Evolutionary conservation across 306 rosid species (phyloP).

Genomic region (Castanea crenata): DNA sequence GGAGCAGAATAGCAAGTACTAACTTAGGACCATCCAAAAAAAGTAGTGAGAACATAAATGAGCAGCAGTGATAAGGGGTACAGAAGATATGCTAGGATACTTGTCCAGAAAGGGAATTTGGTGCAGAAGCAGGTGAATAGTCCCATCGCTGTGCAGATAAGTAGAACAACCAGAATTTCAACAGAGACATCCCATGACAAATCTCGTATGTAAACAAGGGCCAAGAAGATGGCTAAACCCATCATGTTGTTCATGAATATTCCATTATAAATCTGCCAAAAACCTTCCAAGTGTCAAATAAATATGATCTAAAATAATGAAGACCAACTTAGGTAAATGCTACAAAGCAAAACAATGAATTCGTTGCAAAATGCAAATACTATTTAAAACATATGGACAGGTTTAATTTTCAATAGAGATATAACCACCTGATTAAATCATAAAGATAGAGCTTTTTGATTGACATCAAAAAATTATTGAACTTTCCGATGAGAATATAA

Average conservation of each 20-base stretch:
- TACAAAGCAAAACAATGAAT: not conserved
- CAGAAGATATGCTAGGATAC: conserved; percentile 20
- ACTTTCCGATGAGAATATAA: no score
- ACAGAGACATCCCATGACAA: conserved; percentile 36
- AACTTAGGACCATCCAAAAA: conserved; percentile 33
- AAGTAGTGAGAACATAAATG: conserved; percentile 25
- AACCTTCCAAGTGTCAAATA: not conserved
- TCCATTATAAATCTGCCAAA: conserved; percentile 36
- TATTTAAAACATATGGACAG: no score
- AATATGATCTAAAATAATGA: not conserved
- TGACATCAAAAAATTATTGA: no score
- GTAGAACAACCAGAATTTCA: conserved; percentile 26
- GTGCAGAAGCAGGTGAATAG: conserved; percentile 16
- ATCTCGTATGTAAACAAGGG: conserved; percentile 34
- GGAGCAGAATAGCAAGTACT: not conserved
- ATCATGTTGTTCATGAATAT: conserved; percentile 39
- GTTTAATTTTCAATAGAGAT: no score
- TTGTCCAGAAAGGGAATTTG: conserved; percentile 39
- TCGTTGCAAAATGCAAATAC: no score
- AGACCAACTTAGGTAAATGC: not conserved
- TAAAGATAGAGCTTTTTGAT: no score
- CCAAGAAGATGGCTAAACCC: conserved; percentile 32
- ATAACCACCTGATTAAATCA: no score
- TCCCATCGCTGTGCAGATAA: conserved; percentile 27
- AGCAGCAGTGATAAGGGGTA: conserved; percentile 37